Base-by-base conservation (phyloP, 2,329 filamentous ascomycete genomes). In the Dothistroma pini region DNA sequence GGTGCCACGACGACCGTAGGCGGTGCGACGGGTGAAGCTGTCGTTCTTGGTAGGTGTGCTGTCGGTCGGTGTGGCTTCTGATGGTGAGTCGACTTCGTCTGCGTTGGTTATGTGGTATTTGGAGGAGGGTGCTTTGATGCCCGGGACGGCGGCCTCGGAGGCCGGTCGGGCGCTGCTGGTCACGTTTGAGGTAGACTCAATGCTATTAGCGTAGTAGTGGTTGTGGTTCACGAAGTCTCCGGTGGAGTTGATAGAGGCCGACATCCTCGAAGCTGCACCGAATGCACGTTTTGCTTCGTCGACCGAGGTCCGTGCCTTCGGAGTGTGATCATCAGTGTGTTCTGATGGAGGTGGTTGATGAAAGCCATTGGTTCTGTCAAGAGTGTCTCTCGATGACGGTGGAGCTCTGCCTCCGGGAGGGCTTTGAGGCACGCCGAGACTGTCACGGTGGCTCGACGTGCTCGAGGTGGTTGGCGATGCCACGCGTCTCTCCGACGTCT, bases 341-440 rank as follows among this genome's bases (percentile, higher is more conserved):
- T 59, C 57, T 16, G 38, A 53, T 4, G 72, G 69, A 14, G 72
- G 71, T 19, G 70, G 68, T 52, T 73, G 70, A 38, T 74, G 71
- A 22, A 72, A 64, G 2, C 71, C 71, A 38, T 72, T 72, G 16
- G 64, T 53, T 56, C 49, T 62, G 32, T 63, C 61, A 8, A 58
- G 41, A 7, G 59, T 59, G 41, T 66, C 64, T n/a, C 61, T 58
- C 25, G 61, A 56, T 7, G 56, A 52, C 11, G 61, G 47, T 16
- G 54, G 53, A 16, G 57, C 54, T 8, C 53, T 44, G 4, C 60
- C 54, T 5, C 61, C 54, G 2, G 71, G 67, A 16, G 83, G 81
- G 62, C 79, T 83, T 53, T 84, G 84, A 2, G 93, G 93, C 2
- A 97, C 92, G 69, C 96, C 91, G 1, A 97, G 83, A 71, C 90